phyloP scores from a whole-genome alignment of 2,329 filamentous ascomycete genomes.

The Cladophialophora immunda region DNA sequence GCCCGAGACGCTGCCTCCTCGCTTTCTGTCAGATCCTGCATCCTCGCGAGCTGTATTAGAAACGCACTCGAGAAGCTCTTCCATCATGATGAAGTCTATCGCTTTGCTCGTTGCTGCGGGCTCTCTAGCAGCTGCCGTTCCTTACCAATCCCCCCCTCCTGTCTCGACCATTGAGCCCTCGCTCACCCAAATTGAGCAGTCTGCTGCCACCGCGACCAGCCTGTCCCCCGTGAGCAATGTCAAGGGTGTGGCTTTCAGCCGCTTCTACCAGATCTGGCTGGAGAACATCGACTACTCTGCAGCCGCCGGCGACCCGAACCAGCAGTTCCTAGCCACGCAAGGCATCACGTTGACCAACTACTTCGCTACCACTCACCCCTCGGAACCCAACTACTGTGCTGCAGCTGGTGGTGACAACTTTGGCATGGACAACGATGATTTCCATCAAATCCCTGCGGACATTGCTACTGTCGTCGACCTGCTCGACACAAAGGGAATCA shows the following conservation, averaged over 20 bases:
- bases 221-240: slow-evolving; percentile 69
- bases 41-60: not conserved
- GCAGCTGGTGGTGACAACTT: slow-evolving; percentile 75
- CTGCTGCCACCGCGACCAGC: slow-evolving; percentile 66
- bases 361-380: slow-evolving; percentile 74
- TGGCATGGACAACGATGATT: slow-evolving; percentile 74
- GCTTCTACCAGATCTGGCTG: slow-evolving; percentile 77
- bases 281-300: slow-evolving; percentile 77
- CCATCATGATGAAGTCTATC: slow-evolving; percentile 24
- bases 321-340: slow-evolving; percentile 62
- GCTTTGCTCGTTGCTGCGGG: slow-evolving; percentile 26
- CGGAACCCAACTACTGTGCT: slow-evolving; percentile 79
- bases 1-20: not conserved
- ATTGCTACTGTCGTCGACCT: slow-evolving; percentile 74
- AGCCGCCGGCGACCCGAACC: slow-evolving; percentile 64
- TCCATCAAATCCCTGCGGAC: slow-evolving; percentile 66
- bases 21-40: not conserved
- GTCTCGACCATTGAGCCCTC: slow-evolving; percentile 31
- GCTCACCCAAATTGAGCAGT: slow-evolving; percentile 41
- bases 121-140: slow-evolving; percentile 21
- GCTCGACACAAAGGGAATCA: slow-evolving; percentile 70
- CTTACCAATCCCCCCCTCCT: slow-evolving; percentile 24
- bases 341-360: slow-evolving; percentile 70
- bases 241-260: slow-evolving; percentile 75
- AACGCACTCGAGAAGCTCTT: not conserved